Conservation (phyloP, 2,329 filamentous ascomycete species). For the Bipolaris sorokiniana region DNA sequence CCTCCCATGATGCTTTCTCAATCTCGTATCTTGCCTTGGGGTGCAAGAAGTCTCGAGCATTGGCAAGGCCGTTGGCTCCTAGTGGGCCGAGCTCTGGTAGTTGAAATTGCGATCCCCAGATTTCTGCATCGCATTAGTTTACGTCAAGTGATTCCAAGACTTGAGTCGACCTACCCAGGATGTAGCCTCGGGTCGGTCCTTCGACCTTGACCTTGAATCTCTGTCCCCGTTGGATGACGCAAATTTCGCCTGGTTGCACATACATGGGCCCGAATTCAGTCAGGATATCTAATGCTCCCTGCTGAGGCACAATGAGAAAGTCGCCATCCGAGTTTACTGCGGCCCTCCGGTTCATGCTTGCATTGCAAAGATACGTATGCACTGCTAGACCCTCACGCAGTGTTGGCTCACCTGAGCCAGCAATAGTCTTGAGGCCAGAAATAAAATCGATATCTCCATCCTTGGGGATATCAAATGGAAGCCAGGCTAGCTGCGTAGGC, state of each 20-base stretch:
- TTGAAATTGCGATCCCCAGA: conserved; percentile 50
- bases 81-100: conserved; percentile 49
- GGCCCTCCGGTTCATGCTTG: conserved; percentile 46
- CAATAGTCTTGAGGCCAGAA: conserved; percentile 46
- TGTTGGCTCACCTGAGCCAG: conserved; percentile 48
- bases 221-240: conserved; percentile 75
- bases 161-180: conserved; percentile 56
- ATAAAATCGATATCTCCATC: conserved; percentile 44
- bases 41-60: conserved; percentile 69
- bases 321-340: conserved; percentile 73
- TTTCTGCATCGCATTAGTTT: conserved; percentile 31
- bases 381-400: conserved; percentile 46
- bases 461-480: conserved; percentile 44
- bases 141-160: neutral
- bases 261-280: conserved; percentile 78
- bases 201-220: conserved; percentile 73
- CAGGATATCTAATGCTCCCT: conserved; percentile 74
- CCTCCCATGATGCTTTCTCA: conserved; percentile 52
- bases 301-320: conserved; percentile 76
- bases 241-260: conserved; percentile 79
- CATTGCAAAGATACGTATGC: conserved; percentile 45
- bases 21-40: conserved; percentile 71
- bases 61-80: conserved; percentile 50
- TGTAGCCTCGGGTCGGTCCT: conserved; percentile 72
- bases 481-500: conserved; percentile 47